Conservation (phyloP, 208 protist species). For the Trypanosoma melophagium region DNA sequence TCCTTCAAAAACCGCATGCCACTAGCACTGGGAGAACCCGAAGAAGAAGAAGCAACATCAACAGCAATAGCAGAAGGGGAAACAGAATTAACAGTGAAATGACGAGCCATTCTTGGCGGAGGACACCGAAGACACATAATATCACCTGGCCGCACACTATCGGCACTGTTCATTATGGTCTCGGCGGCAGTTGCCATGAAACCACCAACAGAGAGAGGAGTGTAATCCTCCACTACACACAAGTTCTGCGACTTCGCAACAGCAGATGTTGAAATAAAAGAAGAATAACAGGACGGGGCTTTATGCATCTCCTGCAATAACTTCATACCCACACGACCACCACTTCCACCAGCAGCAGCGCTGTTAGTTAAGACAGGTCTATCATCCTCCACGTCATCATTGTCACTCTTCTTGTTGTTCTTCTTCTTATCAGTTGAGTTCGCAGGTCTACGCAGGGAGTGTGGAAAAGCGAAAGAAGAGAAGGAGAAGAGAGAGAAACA, state of each 20-base stretch:
- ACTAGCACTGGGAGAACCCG: background rate
- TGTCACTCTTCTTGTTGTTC: no score
- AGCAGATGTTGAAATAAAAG: background rate
- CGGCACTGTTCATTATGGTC: background rate
- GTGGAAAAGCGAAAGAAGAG: no score
- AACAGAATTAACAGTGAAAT: background rate
- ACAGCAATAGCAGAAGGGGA: no score
- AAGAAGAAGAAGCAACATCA: no score
- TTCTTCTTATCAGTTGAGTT: no score
- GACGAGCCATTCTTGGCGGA: background rate
- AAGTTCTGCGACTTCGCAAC: background rate
- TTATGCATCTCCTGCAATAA: conserved; percentile 62
- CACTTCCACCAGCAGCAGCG: background rate
- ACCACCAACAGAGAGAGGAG: conserved; percentile 72
- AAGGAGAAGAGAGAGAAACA: no score
- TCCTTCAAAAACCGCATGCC: conserved; percentile 49
- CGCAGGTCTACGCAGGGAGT: no score
- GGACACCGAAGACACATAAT: no score
- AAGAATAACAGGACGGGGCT: conserved; percentile 3
- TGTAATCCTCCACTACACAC: conserved; percentile 62
- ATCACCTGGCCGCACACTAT: conserved; percentile 15
- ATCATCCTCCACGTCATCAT: no score
- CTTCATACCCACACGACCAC: conserved; percentile 35
- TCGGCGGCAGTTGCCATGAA: conserved; percentile 59
- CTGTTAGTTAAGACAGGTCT: conserved; percentile 13